A percentile compares a stretch with the other conserved stretches of the same genome.
phyloP scores from a whole-genome alignment of 768 basidiomycete species.

The Tricholoma flavovirens region DNA sequence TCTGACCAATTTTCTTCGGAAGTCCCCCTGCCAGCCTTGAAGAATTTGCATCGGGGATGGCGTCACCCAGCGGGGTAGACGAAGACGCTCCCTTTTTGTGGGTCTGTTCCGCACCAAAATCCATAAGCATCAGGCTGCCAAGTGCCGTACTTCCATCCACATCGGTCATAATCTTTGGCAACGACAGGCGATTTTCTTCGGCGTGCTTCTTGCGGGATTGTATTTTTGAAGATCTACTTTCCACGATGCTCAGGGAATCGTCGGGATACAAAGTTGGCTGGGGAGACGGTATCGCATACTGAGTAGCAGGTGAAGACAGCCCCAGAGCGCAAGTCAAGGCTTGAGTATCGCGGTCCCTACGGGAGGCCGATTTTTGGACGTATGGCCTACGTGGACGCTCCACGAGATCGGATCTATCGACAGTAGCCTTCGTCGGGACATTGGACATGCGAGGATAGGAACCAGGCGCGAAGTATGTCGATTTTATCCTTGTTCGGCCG shows the following conservation, averaged over 20 bases:
- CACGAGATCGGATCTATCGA: not conserved
- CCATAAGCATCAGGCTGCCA: slow-evolving; percentile 59
- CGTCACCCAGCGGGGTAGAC: slow-evolving; percentile 28
- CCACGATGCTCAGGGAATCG: slow-evolving; percentile 61
- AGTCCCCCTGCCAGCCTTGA: not conserved
- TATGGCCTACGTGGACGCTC: slow-evolving; percentile 13
- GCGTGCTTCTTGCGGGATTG: slow-evolving; percentile 1
- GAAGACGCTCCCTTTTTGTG: slow-evolving; percentile 18
- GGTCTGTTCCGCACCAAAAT: slow-evolving; percentile 31
- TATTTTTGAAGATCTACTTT: slow-evolving; percentile 22
- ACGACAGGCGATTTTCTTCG: slow-evolving; percentile 14
- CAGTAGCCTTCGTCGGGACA: slow-evolving; percentile 25
- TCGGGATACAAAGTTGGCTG: slow-evolving; percentile 66
- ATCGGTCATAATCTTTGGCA: slow-evolving; percentile 19
- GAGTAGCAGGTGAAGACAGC: slow-evolving; percentile 31
- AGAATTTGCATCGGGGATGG: slow-evolving; percentile 1
- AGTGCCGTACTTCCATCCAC: slow-evolving; percentile 42
- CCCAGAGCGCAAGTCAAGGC: slow-evolving; percentile 33
- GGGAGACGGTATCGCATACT: slow-evolving; percentile 38
- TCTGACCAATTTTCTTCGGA: slow-evolving; percentile 14
- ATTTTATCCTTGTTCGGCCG: slow-evolving; percentile 64
- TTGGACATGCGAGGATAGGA: slow-evolving; percentile 50
- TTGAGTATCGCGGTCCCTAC: slow-evolving; percentile 35
- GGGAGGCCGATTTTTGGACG: slow-evolving; percentile 37
- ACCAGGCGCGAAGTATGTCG: slow-evolving; percentile 56